phyloP scores from a whole-genome alignment of 192 early-diverging fungal genomes.

The Backusella liffmaniae region DNA sequence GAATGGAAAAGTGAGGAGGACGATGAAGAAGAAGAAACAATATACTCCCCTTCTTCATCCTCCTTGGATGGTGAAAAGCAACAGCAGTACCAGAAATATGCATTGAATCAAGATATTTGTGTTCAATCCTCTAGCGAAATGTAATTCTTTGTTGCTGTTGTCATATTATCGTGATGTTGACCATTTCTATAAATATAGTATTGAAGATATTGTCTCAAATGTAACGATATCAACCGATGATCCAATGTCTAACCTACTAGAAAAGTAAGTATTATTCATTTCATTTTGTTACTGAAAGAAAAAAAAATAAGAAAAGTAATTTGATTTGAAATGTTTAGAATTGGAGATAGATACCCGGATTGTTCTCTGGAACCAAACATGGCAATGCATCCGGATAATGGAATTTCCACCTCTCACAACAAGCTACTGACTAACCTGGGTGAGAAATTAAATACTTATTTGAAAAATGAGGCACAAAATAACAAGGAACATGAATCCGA shows the following conservation, averaged over 20 bases:
- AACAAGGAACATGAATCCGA: constrained; percentile 21
- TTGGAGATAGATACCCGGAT: constrained; percentile 60
- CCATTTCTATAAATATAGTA: neutral
- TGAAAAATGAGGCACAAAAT: constrained; percentile 42
- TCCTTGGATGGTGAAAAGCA: neutral
- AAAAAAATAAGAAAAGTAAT: neutral
- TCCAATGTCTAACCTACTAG: constrained; percentile 6
- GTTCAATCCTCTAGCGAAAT: neutral
- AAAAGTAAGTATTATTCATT: neutral
- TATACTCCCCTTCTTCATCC: neutral
- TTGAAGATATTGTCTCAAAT: neutral
- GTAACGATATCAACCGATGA: constrained; percentile 1
- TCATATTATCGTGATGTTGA: neutral
- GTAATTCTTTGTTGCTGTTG: neutral
- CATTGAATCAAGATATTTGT: neutral
- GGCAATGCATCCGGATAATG: constrained; percentile 29
- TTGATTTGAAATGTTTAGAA: constrained; percentile 13
- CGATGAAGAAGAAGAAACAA: neutral
- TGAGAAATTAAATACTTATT: constrained; percentile 45
- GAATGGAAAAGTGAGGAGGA: neutral
- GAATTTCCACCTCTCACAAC: constrained; percentile 13
- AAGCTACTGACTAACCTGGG: constrained; percentile 28
- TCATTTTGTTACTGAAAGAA: neutral
- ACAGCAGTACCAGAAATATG: neutral
- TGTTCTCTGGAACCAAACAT: constrained; percentile 51